Conservation (phyloP, 208 protist species). For the Herpetomonas tarakana region DNA sequence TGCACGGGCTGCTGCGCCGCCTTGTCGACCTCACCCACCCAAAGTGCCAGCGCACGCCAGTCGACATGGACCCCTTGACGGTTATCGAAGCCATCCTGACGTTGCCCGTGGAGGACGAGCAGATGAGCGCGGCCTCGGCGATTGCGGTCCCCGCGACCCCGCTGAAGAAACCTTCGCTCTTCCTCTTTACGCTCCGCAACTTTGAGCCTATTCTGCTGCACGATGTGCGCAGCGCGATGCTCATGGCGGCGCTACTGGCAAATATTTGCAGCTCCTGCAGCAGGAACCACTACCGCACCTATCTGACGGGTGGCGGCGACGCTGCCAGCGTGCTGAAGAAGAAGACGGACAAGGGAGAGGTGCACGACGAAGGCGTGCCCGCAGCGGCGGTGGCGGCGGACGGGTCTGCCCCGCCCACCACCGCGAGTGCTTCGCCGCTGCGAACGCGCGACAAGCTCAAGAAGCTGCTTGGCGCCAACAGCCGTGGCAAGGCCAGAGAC, state of each 20-base stretch:
- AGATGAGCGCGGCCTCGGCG: no score
- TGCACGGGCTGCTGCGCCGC: conserved; percentile 9
- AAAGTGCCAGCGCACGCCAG: neutral
- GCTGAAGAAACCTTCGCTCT: neutral
- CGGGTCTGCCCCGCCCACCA: no score
- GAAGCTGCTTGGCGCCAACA: neutral
- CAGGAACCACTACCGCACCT: neutral
- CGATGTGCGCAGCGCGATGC: conserved; percentile 19
- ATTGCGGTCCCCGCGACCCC: neutral
- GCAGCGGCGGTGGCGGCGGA: no score
- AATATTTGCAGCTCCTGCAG: conserved; percentile 17
- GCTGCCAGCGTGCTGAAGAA: neutral
- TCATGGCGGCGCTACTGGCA: conserved; percentile 23
- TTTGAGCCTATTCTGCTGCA: conserved; percentile 16
- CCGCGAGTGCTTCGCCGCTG: no score
- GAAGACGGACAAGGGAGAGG: neutral
- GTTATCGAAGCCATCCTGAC: neutral
- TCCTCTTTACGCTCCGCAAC: conserved; percentile 2
- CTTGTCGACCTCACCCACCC: conserved; percentile 15
- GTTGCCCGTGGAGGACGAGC: neutral
- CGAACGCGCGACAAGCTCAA: neutral
- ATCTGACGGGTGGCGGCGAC: neutral
- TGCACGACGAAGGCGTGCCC: no score
- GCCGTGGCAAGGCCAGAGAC: no score
- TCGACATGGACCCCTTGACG: neutral